phyloP scores from a whole-genome alignment of 2,329 filamentous ascomycete species.

The Colletotrichum camelliae region DNA sequence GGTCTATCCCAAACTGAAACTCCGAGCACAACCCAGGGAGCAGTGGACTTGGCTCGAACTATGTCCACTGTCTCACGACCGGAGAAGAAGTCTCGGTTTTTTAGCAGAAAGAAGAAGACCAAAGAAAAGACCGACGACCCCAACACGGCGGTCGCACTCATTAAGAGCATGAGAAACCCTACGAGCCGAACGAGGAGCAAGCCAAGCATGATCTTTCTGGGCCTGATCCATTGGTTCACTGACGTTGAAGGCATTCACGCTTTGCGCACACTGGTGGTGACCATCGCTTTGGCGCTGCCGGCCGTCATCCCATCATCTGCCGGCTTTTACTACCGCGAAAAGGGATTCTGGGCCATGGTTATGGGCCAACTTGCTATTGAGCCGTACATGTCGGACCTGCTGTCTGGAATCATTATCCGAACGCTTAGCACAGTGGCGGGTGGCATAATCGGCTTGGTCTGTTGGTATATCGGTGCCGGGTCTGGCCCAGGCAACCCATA shows the following conservation, averaged over 20 bases:
- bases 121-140: neutral
- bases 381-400: neutral
- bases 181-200: neutral
- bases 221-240: neutral
- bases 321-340: neutral
- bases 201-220: neutral
- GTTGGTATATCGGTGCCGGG: neutral
- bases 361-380: neutral
- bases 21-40: neutral
- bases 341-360: neutral
- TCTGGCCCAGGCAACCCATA: neutral
- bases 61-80: neutral
- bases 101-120: neutral
- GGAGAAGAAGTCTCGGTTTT: neutral
- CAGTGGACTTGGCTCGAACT: neutral
- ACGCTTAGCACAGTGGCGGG: neutral
- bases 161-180: neutral
- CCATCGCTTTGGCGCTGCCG: neutral
- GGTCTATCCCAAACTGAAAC: neutral
- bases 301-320: neutral
- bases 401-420: neutral
- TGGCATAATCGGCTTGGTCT: neutral
- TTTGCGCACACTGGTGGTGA: accelerated
- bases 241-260: neutral
- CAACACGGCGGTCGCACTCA: neutral